phyloP scores from a whole-genome alignment of 371 early-diverging fungal species.

The Nosema muscidifuracis region DNA sequence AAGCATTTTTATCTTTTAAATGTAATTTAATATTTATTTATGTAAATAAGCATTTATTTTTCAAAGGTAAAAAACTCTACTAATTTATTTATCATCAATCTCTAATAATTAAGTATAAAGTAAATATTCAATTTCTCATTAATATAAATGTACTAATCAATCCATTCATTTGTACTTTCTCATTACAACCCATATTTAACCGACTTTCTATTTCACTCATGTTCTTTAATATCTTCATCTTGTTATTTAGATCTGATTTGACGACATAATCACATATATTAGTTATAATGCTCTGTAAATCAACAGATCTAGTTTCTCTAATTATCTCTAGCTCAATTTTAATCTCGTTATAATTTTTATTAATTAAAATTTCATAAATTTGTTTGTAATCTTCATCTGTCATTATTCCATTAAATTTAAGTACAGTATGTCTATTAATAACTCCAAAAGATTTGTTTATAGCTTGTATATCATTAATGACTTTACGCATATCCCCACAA shows the following conservation, averaged over 20 bases:
- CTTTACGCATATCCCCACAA: constrained; percentile 88
- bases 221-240: constrained; percentile 46
- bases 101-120: too few species aligned
- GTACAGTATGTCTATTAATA: constrained; percentile 32
- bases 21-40: too few species aligned
- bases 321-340: background rate
- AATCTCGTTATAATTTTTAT: constrained; percentile 21
- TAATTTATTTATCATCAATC: background rate
- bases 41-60: too few species aligned
- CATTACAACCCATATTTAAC: constrained; percentile 52
- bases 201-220: constrained; percentile 58
- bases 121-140: constrained; percentile 12
- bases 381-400: constrained; percentile 21
- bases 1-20: too few species aligned
- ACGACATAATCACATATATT: constrained; percentile 38
- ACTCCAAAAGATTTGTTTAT: constrained; percentile 34
- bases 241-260: constrained; percentile 31
- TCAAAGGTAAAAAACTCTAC: too few species aligned
- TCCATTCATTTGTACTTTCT: constrained; percentile 58
- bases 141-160: constrained; percentile 50
- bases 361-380: constrained; percentile 32
- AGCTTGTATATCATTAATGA: constrained; percentile 69
- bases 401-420: constrained; percentile 40
- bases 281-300: constrained; percentile 33
- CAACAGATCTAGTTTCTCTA: constrained; percentile 24